Conservation (phyloP, 192 early-diverging fungal species). For the Pecoramyces ruminantium region DNA sequence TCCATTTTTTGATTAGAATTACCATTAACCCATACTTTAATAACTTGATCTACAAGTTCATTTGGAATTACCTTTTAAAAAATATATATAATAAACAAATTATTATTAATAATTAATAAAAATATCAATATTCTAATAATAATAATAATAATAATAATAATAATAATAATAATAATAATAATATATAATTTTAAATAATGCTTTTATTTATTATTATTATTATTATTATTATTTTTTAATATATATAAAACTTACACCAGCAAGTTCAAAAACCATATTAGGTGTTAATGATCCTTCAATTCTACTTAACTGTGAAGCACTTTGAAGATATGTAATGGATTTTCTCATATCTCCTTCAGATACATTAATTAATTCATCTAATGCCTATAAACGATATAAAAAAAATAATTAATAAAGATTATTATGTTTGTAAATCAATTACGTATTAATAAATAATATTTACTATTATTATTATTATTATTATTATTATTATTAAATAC, state of each 20-base stretch:
- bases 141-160: no score
- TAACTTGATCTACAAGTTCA: constrained; percentile 35
- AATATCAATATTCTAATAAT: no score
- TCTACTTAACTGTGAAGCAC: constrained; percentile 43
- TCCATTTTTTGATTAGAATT: constrained; percentile 24
- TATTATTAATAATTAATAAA: no score
- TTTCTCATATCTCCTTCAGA: constrained; percentile 84
- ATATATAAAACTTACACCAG: constrained; percentile 56
- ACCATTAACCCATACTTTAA: constrained; percentile 27
- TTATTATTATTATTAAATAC: background rate
- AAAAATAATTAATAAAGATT: no score
- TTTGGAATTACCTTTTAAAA: constrained; percentile 46
- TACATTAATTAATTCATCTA: constrained; percentile 45
- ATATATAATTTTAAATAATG: no score
- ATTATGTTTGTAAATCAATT: no score
- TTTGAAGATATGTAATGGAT: constrained; percentile 83
- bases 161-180: no score
- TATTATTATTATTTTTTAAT: no score
- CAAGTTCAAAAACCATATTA: constrained; percentile 53
- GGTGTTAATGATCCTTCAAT: constrained; percentile 22
- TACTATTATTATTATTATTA: no score
- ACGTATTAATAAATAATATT: no score
- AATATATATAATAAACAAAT: no score
- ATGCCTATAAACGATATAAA: constrained; percentile 25
- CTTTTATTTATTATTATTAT: no score